Evolutionary conservation across 2,329 filamentous ascomycete species (phyloP).

Genomic region (Aspergillus sp.): DNA sequence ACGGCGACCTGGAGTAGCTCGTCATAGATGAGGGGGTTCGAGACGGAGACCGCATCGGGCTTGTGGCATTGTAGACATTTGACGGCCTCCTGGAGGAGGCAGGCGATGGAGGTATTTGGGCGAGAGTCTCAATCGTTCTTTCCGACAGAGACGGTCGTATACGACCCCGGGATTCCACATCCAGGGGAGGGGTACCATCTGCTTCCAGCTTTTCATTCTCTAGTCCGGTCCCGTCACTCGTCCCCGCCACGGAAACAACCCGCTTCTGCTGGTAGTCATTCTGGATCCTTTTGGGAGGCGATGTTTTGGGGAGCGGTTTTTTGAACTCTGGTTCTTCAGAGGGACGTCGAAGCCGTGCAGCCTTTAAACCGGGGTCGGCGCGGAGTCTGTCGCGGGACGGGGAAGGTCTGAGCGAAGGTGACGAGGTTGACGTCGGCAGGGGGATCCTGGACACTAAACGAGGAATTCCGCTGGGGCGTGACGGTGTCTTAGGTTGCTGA

Average conservation of each 20-base stretch:
- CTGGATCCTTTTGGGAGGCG: conserved; percentile 30
- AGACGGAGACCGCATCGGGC: conserved; percentile 64
- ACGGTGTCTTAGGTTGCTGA: conserved; percentile 33
- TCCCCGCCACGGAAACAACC: conserved; percentile 26
- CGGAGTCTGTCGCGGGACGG: conserved; percentile 54
- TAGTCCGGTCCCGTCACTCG: conserved; percentile 24
- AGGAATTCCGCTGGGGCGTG: conserved; percentile 50
- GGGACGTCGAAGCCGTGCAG: conserved; percentile 42
- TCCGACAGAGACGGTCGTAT: conserved; percentile 64
- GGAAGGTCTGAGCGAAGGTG: conserved; percentile 51
- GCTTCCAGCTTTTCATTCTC: conserved; percentile 25
- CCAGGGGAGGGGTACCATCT: conserved; percentile 22
- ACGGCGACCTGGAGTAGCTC: conserved; percentile 46
- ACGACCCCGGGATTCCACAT: conserved; percentile 31
- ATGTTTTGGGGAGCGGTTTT: conserved; percentile 35
- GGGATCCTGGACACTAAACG: conserved; percentile 58
- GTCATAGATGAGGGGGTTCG: conserved; percentile 66
- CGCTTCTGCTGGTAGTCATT: conserved; percentile 25
- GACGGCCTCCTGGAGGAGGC: conserved; percentile 68
- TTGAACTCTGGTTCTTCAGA: conserved; percentile 45
- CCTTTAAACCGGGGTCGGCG: conserved; percentile 44
- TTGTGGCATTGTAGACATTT: conserved; percentile 72
- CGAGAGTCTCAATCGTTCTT: conserved; percentile 81
- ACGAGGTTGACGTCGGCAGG: conserved; percentile 48
- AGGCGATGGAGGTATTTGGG: conserved; percentile 78